Base-by-base conservation (phyloP, 208 protist genomes). In the Leishmania turanica region DNA sequence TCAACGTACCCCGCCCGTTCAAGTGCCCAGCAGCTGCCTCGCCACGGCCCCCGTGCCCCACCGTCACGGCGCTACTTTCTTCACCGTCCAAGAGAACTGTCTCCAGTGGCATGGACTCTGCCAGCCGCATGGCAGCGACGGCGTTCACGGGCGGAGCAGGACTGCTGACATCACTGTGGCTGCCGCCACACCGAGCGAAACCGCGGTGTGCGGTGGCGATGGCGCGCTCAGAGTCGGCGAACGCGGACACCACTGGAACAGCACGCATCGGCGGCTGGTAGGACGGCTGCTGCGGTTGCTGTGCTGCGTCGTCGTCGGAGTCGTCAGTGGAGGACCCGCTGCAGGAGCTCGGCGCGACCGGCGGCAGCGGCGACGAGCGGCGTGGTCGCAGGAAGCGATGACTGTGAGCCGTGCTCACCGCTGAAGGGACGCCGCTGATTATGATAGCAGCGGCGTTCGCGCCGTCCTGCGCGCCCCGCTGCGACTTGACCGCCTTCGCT, bases 261-360 rank as follows among this genome's bases (percentile, higher is more conserved):
- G 34, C 8, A 42, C 45, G 77, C 49, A 81, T 45, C 1, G 82
- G 82, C 1, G 62, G 15, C 27, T 78, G 70, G 19, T 79, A 85
- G 49, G 82, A 80, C 21, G 62, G 62, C 15, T 31, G n/a, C 24
- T 27, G 62, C 21, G 62, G 62, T 7, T 31, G n/a, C 24, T 27
- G 62, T 5, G 34, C 13, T 1, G 54, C 71, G 60, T 49, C 68
- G 40, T 77, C 75, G 70, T 68, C 54, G 24, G n/a, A 47, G 34
- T 58, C 34, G 40, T 56, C 58, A 2, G 11, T 27, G 71, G 73
- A 56, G 34, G 58, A 31, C 58, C 37, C 68, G 64, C 82, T 81
- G 47, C 82, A 85, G 27, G 82, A 85, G 77, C 77, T 81, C 2
- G 76, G 82, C 15, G 82, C 82, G 6, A 85, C 82, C 9, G 82